Conservation (phyloP, 225 moss, liverwort and hornwort species). For the Physcomitrium patens region DNA sequence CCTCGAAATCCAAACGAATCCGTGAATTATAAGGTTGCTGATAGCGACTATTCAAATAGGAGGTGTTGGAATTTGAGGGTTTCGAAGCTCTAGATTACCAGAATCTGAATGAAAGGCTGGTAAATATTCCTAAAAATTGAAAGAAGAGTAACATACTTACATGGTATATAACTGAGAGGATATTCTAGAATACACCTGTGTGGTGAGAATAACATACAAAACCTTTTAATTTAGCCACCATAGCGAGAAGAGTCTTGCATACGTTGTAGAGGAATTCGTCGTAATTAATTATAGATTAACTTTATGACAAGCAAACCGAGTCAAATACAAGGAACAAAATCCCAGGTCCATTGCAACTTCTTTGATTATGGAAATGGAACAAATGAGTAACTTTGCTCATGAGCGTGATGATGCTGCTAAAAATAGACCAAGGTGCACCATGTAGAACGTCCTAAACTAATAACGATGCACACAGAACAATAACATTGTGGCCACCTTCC, state of each 20-base stretch:
- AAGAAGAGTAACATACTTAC: no score
- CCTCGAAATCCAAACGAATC: no score
- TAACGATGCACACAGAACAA: constrained; percentile 15
- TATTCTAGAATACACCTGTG: no score
- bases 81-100: no score
- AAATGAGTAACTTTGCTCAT: constrained; percentile 5
- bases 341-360: not conserved
- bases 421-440: constrained; percentile 21
- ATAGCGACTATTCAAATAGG: no score
- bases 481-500: not conserved
- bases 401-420: constrained; percentile 8
- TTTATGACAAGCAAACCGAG: not conserved
- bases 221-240: no score
- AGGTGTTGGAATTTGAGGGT: no score
- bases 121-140: no score
- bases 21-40: no score
- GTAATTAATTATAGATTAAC: not conserved
- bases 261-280: not conserved
- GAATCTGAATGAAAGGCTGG: no score
- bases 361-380: constrained; percentile 8
- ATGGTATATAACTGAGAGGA: no score
- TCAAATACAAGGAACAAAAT: not conserved
- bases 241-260: not conserved
- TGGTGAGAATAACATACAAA: no score
- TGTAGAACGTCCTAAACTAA: constrained; percentile 5